These are phyloP conservation scores for Curvularia sp. DNA, from an alignment of 2,329 filamentous ascomycete species.

Conservation along the genomic window DNA sequence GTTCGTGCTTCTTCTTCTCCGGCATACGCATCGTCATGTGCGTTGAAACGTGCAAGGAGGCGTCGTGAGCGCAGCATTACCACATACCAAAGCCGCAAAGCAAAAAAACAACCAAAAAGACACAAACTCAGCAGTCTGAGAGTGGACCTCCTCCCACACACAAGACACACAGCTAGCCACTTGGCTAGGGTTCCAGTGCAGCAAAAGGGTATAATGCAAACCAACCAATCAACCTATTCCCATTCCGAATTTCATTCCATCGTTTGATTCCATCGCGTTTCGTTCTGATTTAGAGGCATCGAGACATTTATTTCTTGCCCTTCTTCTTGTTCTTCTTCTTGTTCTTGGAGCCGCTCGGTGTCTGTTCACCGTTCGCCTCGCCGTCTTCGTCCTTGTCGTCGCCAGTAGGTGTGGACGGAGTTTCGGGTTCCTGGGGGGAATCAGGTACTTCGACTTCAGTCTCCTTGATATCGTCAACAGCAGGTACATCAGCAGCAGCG, in stretches of 20 bases:
- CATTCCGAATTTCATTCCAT: conserved; percentile 4
- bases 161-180: conserved; percentile 7
- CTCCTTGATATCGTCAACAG: conserved; percentile 9
- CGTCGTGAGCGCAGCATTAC: not conserved
- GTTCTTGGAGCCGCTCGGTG: conserved; percentile 14
- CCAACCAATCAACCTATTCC: conserved; percentile 6
- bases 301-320: conserved; percentile 26
- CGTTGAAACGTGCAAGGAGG: not conserved
- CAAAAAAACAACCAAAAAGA: not conserved
- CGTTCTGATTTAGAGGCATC: not conserved
- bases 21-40: not conserved
- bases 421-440: conserved; percentile 6
- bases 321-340: conserved; percentile 30
- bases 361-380: conserved; percentile 11
- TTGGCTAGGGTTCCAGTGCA: conserved; percentile 7
- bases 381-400: conserved; percentile 8
- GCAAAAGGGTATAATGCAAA: conserved; percentile 14
- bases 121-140: conserved; percentile 7
- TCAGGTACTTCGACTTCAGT: conserved; percentile 7
- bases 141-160: conserved; percentile 6
- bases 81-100: not conserved
- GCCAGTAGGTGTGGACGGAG: conserved; percentile 11
- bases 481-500: conserved; percentile 7
- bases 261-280: conserved; percentile 3
- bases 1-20: too few relatives aligned